Conservation (phyloP, 805 yeast species). For the Pichia sporocuriosa region DNA sequence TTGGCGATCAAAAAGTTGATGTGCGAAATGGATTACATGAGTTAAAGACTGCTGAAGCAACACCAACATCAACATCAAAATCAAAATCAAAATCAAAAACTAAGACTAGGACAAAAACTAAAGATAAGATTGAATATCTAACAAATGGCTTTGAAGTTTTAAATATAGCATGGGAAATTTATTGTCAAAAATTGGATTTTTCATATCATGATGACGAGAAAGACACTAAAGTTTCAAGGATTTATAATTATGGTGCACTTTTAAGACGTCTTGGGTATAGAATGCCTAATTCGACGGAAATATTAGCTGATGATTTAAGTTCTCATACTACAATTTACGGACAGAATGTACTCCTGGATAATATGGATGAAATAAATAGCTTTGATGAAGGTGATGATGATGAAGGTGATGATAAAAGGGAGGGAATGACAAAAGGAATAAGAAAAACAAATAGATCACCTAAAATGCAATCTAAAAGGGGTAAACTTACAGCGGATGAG, state of each 20-base stretch:
- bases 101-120: no score
- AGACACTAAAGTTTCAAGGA: not conserved
- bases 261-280: not conserved
- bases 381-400: not conserved
- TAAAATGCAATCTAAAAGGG: not conserved
- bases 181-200: not conserved
- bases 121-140: not conserved
- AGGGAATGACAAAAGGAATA: not conserved
- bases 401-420: not conserved
- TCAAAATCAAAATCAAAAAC: no score
- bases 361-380: no score
- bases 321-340: constrained; percentile 9
- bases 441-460: not conserved
- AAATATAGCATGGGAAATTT: constrained; percentile 4
- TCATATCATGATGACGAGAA: not conserved
- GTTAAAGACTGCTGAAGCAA: no score
- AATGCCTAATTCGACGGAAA: no score
- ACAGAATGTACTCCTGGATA: not conserved
- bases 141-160: constrained; percentile 13
- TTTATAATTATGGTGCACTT: no score
- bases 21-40: not conserved
- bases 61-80: no score
- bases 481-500: constrained; percentile 1
- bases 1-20: not conserved
- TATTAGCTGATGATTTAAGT: not conserved